Evolutionary conservation across 257 asterid species (phyloP).

Genomic region (Solanum gracilifrons): DNA sequence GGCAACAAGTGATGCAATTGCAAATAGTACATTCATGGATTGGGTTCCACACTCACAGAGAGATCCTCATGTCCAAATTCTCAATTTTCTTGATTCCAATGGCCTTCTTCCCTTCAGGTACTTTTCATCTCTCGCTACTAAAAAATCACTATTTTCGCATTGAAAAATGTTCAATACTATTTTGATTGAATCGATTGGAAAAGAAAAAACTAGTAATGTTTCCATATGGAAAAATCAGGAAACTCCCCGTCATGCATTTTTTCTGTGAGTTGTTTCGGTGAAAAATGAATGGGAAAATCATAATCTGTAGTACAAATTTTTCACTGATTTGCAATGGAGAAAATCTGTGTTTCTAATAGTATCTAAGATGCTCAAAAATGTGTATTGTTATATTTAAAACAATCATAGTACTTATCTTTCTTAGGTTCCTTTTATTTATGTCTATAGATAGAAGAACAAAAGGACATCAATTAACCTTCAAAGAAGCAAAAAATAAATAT

Average conservation of each 20-base stretch:
- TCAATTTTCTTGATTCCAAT: constrained; percentile 62
- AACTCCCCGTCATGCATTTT: too few species aligned
- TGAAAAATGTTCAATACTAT: too few species aligned
- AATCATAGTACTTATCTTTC: neutral
- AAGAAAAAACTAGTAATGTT: too few species aligned
- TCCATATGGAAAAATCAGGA: too few species aligned
- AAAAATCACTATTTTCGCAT: too few species aligned
- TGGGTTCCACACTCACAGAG: constrained; percentile 54
- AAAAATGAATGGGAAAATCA: too few species aligned
- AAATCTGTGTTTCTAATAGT: too few species aligned
- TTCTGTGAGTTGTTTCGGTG: too few species aligned
- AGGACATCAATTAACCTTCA: neutral
- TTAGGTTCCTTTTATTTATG: neutral
- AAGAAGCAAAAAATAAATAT: neutral
- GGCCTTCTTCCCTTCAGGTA: constrained; percentile 62
- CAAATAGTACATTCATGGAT: constrained; percentile 32
- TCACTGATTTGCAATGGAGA: too few species aligned
- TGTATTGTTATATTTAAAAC: neutral
- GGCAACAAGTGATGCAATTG: constrained; percentile 20
- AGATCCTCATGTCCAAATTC: constrained; percentile 58
- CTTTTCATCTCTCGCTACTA: neutral
- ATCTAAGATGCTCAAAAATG: neutral
- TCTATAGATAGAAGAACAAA: neutral
- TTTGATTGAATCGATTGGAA: too few species aligned
- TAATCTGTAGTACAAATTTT: too few species aligned